A percentile compares a stretch with the other conserved stretches of the same genome.
These are phyloP conservation scores for Nepenthes alata DNA, from an alignment of 179 eudicot species.

Conservation along the genomic window DNA sequence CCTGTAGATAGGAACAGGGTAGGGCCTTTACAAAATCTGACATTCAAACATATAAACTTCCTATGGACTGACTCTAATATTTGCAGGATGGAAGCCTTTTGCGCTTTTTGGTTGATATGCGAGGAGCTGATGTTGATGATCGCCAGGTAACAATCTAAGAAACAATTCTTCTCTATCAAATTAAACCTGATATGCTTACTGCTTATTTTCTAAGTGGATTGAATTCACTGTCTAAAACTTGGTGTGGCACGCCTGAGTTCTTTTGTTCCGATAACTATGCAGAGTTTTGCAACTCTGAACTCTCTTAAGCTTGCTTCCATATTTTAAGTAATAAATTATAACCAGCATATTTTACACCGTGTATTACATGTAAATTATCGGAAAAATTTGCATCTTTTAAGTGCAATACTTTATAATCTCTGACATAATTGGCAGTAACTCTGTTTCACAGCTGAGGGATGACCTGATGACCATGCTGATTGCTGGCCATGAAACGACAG, in stretches of 20 bases:
- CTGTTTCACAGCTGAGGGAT: constrained; percentile 65
- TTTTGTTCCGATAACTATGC: too few relatives aligned
- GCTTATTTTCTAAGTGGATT: too few relatives aligned
- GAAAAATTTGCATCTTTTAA: neutral
- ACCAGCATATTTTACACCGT: too few relatives aligned
- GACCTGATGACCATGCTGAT: constrained; percentile 99
- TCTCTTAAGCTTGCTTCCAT: neutral
- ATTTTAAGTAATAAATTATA: neutral
- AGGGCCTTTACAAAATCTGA: too few relatives aligned
- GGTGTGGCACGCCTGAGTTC: too few relatives aligned
- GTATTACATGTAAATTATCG: neutral
- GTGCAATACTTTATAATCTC: neutral
- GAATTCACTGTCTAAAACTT: too few relatives aligned
- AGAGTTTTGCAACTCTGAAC: neutral
- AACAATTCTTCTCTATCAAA: neutral
- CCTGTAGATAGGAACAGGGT: too few relatives aligned
- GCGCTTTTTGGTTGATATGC: constrained; percentile 96
- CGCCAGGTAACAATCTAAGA: constrained; percentile 59
- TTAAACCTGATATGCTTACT: neutral
- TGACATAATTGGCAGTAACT: constrained; percentile 9
- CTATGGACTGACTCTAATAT: constrained; percentile 8
- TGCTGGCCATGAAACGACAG: constrained; percentile 99
- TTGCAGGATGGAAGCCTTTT: constrained; percentile 95
- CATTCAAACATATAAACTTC: neutral
- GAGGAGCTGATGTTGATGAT: constrained; percentile 92